Conservation (phyloP, 352 stramenopile species). For the Phytophthora cryptogea region DNA sequence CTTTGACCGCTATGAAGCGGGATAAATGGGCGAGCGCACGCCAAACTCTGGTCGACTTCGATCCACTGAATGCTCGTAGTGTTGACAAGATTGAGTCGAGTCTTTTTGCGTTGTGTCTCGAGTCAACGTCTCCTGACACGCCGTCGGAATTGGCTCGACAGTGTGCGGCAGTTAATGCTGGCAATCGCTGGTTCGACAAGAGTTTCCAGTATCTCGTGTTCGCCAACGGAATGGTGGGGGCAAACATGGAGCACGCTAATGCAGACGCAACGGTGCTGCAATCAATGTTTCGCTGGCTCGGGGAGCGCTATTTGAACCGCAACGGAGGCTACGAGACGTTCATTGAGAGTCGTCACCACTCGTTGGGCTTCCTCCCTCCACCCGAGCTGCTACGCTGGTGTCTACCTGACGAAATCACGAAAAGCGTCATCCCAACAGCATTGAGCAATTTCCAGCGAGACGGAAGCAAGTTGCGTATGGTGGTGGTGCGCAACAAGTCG, state of each 20-base stretch:
- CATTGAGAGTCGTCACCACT: conserved; percentile 62
- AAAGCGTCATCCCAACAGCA: conserved; percentile 48
- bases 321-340: conserved; percentile 66
- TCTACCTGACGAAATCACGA: conserved; percentile 39
- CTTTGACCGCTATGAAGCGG: conserved; percentile 87
- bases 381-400: conserved; percentile 62
- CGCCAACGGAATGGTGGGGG: conserved; percentile 90
- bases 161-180: conserved; percentile 56
- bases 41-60: conserved; percentile 57
- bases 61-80: conserved; percentile 54
- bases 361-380: conserved; percentile 56
- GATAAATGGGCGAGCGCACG: conserved; percentile 89
- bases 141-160: conserved; percentile 54
- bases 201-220: conserved; percentile 95
- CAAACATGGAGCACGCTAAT: conserved; percentile 95
- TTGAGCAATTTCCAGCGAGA: conserved; percentile 70
- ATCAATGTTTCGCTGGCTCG: conserved; percentile 67
- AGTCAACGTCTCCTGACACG: conserved; percentile 53
- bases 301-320: conserved; percentile 66
- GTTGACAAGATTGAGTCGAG: conserved; percentile 89
- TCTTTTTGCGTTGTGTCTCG: conserved; percentile 90
- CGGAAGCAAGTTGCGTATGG: conserved; percentile 74
- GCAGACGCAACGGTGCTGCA: conserved; percentile 92
- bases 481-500: conserved; percentile 79
- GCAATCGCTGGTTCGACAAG: conserved; percentile 97